Percentiles rank a stretch among this genome's conserved stretches.
Evolutionary conservation across 2,329 filamentous ascomycete species (phyloP).

Genomic region (Ampelomyces quisqualis): DNA sequence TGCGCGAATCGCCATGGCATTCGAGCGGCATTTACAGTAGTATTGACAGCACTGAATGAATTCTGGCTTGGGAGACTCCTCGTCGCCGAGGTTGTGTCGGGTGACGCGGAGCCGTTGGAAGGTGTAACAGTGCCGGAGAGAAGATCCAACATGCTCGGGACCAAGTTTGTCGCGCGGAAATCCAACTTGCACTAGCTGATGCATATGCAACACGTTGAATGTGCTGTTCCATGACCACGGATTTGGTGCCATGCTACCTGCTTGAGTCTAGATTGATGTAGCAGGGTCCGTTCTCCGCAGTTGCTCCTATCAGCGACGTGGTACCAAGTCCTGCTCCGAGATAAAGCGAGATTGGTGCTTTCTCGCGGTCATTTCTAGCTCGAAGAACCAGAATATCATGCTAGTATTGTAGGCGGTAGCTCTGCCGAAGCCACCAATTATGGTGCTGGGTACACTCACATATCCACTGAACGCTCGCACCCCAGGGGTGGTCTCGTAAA

Average conservation of each 20-base stretch:
- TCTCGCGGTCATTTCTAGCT: conserved; percentile 18
- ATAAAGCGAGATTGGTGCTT: conserved; percentile 16
- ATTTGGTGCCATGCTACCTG: conserved; percentile 18
- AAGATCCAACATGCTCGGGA: conserved; percentile 14
- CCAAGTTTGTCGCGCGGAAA: conserved; percentile 58
- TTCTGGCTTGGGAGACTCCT: conserved; percentile 15
- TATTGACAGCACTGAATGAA: conserved; percentile 10
- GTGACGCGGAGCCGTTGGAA: conserved; percentile 7
- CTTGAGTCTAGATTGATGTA: conserved; percentile 21
- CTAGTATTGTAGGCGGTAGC: conserved; percentile 14
- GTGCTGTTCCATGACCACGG: conserved; percentile 34
- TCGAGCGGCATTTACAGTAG: conserved; percentile 19
- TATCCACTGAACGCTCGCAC: conserved; percentile 59
- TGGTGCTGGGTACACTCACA: conserved; percentile 50
- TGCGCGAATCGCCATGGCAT: conserved; percentile 23
- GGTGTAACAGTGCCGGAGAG: conserved; percentile 11
- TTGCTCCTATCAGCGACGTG: conserved; percentile 25
- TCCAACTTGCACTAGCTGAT: conserved; percentile 63
- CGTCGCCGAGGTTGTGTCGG: conserved; percentile 8
- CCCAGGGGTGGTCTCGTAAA: conserved; percentile 55
- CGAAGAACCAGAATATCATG: conserved; percentile 28
- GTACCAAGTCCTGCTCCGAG: conserved; percentile 17
- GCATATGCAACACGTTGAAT: conserved; percentile 60
- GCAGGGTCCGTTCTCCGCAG: conserved; percentile 17
- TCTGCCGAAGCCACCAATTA: conserved; percentile 6